Base-by-base conservation (phyloP, 2,329 filamentous ascomycete genomes). In the Ceratocystis ficicola region DNA sequence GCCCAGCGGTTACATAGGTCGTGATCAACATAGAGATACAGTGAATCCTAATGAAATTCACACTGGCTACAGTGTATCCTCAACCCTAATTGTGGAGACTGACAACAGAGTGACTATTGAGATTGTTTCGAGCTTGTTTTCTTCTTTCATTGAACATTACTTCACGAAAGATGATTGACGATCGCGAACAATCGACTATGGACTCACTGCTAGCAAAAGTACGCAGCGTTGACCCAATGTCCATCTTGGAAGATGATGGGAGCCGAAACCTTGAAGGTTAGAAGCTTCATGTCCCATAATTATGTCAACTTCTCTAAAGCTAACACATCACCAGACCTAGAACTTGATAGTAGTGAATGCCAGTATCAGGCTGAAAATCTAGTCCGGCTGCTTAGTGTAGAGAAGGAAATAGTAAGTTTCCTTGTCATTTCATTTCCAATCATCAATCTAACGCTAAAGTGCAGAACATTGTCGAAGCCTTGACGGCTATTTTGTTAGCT, bases 81-180 rank as follows among this genome's bases (percentile, higher is more conserved):
- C n/a, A 59, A 59, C 55, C 55, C 55, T 59, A 59, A 59, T 28
- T 20, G 55, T 59, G 28, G 55, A 15, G 30, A 36, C 25, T 46
- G 5, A 5, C 6, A 6, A 25, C n/a, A 12, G 10, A n/a, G 2
- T n/a, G 20, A 12, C 17, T 46, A 6, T 12, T 5, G 10, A 36
- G 46, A 5, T 48, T n/a, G 15, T 44, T 20, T 48, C n/a, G 2
- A 62, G 10, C 48, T 12, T 25, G 8, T 52, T 25, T 22, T 15
- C 3, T 41, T 12, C 12, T 12, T 52, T 52, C 48, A 28, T 52
- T 5, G 15, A 28, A 15, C 1, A 41, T 41, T 41, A 15, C 36
- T 41, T 1, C 12, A 41, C 12, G 3, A 4, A 1, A 41, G 2
- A 41, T 41, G 3, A 41, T 41, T 41, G 8, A n/a, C 6, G 5